Conservation (phyloP, 2,329 filamentous ascomycete species). For the Colletotrichum euphorbiae region DNA sequence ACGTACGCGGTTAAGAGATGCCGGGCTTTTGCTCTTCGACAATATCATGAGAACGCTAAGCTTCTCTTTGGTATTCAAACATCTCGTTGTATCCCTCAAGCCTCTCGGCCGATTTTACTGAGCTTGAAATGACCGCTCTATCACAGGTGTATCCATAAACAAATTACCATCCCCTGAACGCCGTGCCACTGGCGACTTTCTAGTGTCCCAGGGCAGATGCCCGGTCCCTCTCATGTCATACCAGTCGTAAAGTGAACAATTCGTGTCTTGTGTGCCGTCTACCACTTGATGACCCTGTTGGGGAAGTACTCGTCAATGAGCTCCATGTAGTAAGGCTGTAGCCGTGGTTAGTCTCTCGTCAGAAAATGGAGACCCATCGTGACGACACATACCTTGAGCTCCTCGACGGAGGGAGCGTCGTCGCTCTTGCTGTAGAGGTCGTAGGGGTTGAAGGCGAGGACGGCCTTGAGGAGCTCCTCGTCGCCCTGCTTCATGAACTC, state of each 20-base stretch:
- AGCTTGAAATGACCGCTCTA: conserved; percentile 21
- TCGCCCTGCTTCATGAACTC: conserved; percentile 89
- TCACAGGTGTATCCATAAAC: conserved; percentile 25
- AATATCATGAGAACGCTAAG: conserved; percentile 14
- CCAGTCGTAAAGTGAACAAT: conserved; percentile 28
- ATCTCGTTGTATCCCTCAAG: not conserved
- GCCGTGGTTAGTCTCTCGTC: not conserved
- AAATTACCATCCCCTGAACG: conserved; percentile 12
- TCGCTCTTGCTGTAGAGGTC: conserved; percentile 94
- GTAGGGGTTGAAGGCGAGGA: conserved; percentile 90
- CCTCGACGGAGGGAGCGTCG: conserved; percentile 78
- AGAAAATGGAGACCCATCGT: too few relatives aligned
- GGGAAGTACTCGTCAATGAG: conserved; percentile 59
- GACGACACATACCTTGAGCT: conserved; percentile 66
- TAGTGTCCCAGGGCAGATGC: conserved; percentile 15
- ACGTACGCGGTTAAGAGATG: too few relatives aligned
- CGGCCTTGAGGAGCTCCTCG: conserved; percentile 81
- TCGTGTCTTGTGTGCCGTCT: not conserved
- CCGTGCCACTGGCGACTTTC: conserved; percentile 18
- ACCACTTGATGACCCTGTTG: conserved; percentile 54
- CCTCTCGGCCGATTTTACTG: conserved; percentile 20
- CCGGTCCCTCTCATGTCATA: conserved; percentile 23
- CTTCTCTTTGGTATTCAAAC: not conserved
- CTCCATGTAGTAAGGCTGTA: conserved; percentile 55
- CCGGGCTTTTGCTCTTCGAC: not conserved